Percentiles rank a stretch among this genome's conserved stretches.
phyloP scores from a whole-genome alignment of 495 filamentous ascomycete genomes.

The Massariosphaeria phaeospora region DNA sequence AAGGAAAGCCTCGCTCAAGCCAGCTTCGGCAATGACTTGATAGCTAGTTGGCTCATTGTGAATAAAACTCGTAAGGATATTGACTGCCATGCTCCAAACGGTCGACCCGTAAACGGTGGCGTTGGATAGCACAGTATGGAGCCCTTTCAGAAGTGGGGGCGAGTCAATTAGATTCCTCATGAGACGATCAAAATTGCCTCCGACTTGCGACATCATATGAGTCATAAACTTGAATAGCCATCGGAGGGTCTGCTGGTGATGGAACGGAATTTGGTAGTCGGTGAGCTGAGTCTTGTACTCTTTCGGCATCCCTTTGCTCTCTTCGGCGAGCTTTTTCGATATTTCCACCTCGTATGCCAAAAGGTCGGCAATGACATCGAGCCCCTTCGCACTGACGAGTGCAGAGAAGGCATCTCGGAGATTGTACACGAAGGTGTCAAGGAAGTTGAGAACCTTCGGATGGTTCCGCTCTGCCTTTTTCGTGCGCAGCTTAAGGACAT shows the following conservation, averaged over 20 bases:
- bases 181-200: constrained; percentile 77
- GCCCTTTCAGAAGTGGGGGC: constrained; percentile 68
- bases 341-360: constrained; percentile 72
- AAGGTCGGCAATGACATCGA: constrained; percentile 81
- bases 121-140: constrained; percentile 78
- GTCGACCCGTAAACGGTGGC: constrained; percentile 74
- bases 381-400: constrained; percentile 70
- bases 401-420: constrained; percentile 74
- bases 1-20: constrained; percentile 76
- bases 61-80: constrained; percentile 90
- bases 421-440: constrained; percentile 79
- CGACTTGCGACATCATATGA: constrained; percentile 83
- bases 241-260: constrained; percentile 85
- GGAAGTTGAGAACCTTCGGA: constrained; percentile 72
- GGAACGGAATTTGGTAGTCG: constrained; percentile 88
- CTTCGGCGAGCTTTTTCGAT: constrained; percentile 57
- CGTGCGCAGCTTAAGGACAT: constrained; percentile 80
- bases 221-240: constrained; percentile 95
- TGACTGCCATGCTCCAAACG: constrained; percentile 89
- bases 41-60: constrained; percentile 99
- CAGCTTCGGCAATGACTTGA: constrained; percentile 87
- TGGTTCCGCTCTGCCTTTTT: constrained; percentile 75
- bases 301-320: constrained; percentile 68
- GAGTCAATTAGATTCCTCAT: constrained; percentile 93
- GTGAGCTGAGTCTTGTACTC: constrained; percentile 73